A percentile compares a stretch with the other conserved stretches of the same genome.
These are phyloP conservation scores for Linaria vulgaris DNA, from an alignment of 257 asterid genomes.

Conservation along the genomic window DNA sequence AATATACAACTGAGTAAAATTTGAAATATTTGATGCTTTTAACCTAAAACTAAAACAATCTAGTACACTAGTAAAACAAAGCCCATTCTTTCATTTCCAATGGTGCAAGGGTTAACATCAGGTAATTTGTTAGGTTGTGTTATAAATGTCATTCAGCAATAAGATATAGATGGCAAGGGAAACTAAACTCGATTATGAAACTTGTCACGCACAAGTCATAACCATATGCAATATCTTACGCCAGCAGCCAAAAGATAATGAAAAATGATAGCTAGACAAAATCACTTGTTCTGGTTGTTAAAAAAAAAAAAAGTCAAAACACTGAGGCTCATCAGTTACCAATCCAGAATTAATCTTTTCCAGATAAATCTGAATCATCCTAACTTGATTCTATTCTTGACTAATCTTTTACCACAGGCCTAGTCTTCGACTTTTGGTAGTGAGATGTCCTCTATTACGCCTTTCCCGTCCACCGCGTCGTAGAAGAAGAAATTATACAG, in stretches of 20 bases:
- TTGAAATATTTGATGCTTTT: no score
- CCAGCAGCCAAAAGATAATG: neutral
- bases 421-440: slow-evolving; percentile 30
- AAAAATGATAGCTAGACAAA: neutral
- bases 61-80: no score
- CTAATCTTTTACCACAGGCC: neutral
- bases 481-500: slow-evolving; percentile 87
- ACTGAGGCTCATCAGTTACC: slow-evolving; percentile 9
- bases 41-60: no score
- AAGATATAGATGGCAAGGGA: no score
- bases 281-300: neutral
- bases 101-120: no score
- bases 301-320: slow-evolving; percentile 3
- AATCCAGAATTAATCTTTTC: neutral
- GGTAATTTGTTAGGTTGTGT: no score
- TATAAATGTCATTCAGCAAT: no score
- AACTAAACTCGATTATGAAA: no score
- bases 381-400: neutral
- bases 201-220: no score
- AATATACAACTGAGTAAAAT: no score
- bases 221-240: no score
- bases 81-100: no score
- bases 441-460: slow-evolving; percentile 72
- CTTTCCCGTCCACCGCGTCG: slow-evolving; percentile 85
- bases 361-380: neutral